Percentiles rank a stretch among this genome's conserved stretches.
phyloP scores from a whole-genome alignment of 352 stramenopile genomes.

The Phytopythium cucurbitacearum region DNA sequence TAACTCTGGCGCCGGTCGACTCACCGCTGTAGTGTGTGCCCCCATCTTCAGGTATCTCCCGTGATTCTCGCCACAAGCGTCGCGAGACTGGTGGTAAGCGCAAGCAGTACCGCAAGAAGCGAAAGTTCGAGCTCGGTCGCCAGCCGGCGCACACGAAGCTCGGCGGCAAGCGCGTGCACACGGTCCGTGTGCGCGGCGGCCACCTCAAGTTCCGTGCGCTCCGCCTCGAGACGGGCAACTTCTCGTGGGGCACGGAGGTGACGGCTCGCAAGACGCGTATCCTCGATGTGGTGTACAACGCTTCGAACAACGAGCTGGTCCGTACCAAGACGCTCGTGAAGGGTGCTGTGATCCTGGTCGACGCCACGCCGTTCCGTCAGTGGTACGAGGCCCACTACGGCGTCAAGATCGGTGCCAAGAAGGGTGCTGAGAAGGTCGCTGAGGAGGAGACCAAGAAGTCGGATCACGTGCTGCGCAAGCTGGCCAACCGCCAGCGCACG shows the following conservation, averaged over 20 bases:
- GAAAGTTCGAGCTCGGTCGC: conserved; percentile 98
- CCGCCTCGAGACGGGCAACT: conserved; percentile 98
- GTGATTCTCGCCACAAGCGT: conserved; percentile 99
- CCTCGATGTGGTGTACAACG: conserved; percentile 99
- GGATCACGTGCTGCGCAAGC: conserved; percentile 91
- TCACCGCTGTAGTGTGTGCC: conserved; percentile 7
- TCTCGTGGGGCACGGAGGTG: conserved; percentile 98
- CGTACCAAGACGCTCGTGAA: conserved; percentile 99
- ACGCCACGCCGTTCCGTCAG: conserved; percentile 98
- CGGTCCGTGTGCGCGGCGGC: conserved; percentile 94
- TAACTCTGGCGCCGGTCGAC: conserved; percentile 12
- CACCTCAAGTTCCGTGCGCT: conserved; percentile 99
- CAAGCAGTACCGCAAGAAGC: conserved; percentile 98
- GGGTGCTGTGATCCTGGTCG: conserved; percentile 96
- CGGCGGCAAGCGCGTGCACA: conserved; percentile 95
- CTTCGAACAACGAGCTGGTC: conserved; percentile 99
- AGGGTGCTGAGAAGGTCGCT: conserved; percentile 74
- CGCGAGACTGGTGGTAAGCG: conserved; percentile 99
- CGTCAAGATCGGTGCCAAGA: conserved; percentile 88
- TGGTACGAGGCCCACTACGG: conserved; percentile 99
- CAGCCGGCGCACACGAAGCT: conserved; percentile 98
- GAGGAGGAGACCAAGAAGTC: conserved; percentile 92
- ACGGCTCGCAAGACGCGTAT: conserved; percentile 98
- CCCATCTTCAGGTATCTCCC: conserved; percentile 95
- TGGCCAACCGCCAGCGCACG: conserved; percentile 91